Conservation (phyloP, 371 early-diverging fungal species). For the Mucor plumbeus region DNA sequence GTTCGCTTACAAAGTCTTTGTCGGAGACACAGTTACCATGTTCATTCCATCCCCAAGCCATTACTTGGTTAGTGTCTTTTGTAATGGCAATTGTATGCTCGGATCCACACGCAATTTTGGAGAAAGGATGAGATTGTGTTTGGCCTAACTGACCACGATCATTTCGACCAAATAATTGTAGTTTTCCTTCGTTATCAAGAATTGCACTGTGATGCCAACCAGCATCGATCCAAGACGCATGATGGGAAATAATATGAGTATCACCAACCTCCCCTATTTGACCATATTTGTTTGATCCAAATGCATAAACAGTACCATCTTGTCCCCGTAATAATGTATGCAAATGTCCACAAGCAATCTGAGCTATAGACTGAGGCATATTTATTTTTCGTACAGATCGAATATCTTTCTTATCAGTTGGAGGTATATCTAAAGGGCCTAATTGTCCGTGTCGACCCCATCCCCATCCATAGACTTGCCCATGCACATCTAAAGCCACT, state of each 20-base stretch:
- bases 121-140: constrained; percentile 23
- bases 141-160: constrained; percentile 73
- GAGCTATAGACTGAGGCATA: constrained; percentile 27
- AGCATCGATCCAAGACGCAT: constrained; percentile 46
- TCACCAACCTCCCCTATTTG: constrained; percentile 34
- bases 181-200: constrained; percentile 33
- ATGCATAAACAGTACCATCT: constrained; percentile 53
- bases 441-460: constrained; percentile 69
- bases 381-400: constrained; percentile 16
- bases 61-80: constrained; percentile 39
- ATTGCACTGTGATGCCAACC: constrained; percentile 81
- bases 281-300: constrained; percentile 70
- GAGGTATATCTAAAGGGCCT: constrained; percentile 28
- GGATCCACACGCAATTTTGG: constrained; percentile 73
- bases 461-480: constrained; percentile 64
- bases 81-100: constrained; percentile 72
- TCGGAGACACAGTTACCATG: constrained; percentile 82
- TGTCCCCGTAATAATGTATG: constrained; percentile 52
- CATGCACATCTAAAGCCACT: constrained; percentile 47
- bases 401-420: constrained; percentile 33
- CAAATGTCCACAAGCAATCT: constrained; percentile 62
- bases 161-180: constrained; percentile 69
- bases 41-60: constrained; percentile 94
- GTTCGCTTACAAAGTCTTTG: constrained; percentile 29
- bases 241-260: constrained; percentile 8